Evolutionary conservation across 768 basidiomycete species (phyloP), one percentile per base, ranked within the genome.

Genomic region (Pleurotus giganteus): DNA sequence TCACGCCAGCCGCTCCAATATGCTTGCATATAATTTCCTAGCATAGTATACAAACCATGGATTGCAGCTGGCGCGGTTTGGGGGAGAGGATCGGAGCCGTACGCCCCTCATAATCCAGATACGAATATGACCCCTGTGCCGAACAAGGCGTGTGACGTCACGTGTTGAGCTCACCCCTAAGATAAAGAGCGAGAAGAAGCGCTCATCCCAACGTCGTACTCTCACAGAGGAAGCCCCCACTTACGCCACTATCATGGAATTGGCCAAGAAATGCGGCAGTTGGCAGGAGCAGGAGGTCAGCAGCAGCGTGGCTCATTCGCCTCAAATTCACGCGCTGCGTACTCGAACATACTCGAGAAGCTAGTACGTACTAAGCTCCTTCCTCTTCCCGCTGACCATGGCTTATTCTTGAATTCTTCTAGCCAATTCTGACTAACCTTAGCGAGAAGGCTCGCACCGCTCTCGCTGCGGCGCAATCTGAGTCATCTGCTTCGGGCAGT

Each of bases 381-480:
- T 31, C 44, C n/a, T n/a, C n/a, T 45, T 32, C 21, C 2, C 17
- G 21, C 34, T 39, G n/a, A 15, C 37, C n/a, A 29, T 24, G n/a
- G 5, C n/a, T n/a, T n/a, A n/a, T 34, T 42, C 13, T 41, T 29
- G 45, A 23, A 26, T 24, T 23, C n/a, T 15, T 49, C 12, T 51
- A 88, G 88, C 79, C 81, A 0, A 83, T 89, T 53, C 66, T 89
- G 1, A 76, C 68, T 2, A 82, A 74, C 53, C 71, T 89, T 17
- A 77, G 75, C 11, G 86, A 88, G 47, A 89, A 88, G 69, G 88
- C 87, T 0, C 81, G 78, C n/a, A 64, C 69, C 34, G 82, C 83
- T 8, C 68, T 89, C 1, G 69, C 74, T 7, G 58, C 71, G 1
- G 78, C 75, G 8, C 70, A 74, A 56, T 71, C 60, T 21, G 78